A percentile compares a stretch with the other conserved stretches of the same genome.
phyloP scores from a whole-genome alignment of 2,329 filamentous ascomycete species.

The Cadophora sp. region DNA sequence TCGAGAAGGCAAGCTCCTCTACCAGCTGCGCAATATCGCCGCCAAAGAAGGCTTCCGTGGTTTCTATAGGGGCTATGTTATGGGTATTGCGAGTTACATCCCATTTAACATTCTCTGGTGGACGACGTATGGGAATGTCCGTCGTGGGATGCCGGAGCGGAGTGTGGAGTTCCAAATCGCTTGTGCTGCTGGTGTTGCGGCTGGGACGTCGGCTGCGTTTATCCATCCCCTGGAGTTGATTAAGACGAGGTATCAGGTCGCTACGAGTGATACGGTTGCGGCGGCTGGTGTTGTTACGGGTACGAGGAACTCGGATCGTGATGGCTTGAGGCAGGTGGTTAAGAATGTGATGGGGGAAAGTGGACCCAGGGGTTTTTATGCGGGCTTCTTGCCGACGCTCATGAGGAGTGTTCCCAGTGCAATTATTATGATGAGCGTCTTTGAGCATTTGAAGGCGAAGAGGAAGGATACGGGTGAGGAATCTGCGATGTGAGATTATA shows the following conservation, averaged over 20 bases:
- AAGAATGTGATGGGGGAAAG: constrained; percentile 35
- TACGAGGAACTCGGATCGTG: constrained; percentile 28
- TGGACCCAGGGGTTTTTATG: constrained; percentile 33
- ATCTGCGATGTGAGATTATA: constrained; percentile 4
- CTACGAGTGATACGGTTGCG: constrained; percentile 35
- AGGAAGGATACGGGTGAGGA: constrained; percentile 19
- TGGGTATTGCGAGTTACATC: constrained; percentile 34
- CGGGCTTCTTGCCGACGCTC: constrained; percentile 33
- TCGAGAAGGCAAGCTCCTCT: constrained; percentile 32
- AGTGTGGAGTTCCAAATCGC: constrained; percentile 25
- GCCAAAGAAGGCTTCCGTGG: constrained; percentile 32
- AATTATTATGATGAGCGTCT: constrained; percentile 38
- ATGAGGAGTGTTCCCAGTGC: constrained; percentile 34
- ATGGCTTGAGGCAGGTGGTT: constrained; percentile 32
- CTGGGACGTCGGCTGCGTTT: constrained; percentile 28
- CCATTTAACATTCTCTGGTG: constrained; percentile 36
- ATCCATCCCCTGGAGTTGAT: constrained; percentile 36
- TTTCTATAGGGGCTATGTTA: constrained; percentile 34
- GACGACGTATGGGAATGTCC: constrained; percentile 35
- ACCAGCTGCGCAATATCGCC: constrained; percentile 32
- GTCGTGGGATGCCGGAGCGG: constrained; percentile 26
- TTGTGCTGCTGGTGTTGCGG: constrained; percentile 27
- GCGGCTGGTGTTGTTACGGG: constrained; percentile 22
- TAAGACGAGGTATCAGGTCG: constrained; percentile 38
- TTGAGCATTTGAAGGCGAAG: constrained; percentile 35